Conservation (phyloP, 1,284 basidiomycete species). For the Ganoderma lingzhi region DNA sequence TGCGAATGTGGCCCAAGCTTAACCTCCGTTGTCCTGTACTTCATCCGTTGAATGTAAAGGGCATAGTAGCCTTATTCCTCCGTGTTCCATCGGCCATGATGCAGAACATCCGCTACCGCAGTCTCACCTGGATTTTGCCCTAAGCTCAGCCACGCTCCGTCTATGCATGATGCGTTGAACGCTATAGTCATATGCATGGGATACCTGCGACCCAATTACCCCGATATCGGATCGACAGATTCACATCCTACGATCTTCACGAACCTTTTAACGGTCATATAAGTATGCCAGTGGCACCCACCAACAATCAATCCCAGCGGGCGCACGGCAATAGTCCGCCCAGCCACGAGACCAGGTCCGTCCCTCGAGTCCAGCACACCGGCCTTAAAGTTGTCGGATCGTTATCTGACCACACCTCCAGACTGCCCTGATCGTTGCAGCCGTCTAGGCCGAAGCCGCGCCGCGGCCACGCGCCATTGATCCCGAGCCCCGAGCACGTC, state of each 20-base stretch:
- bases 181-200: not conserved
- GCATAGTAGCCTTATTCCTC: not conserved
- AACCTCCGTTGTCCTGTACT: not conserved
- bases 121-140: not conserved
- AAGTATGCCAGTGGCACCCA: not conserved
- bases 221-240: constrained; percentile 20
- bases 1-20: not conserved
- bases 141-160: not conserved
- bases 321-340: not conserved
- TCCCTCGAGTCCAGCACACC: not conserved
- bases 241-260: constrained; percentile 4
- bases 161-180: not conserved
- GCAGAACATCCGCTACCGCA: not conserved
- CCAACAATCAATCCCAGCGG: constrained; percentile 5
- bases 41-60: constrained; percentile 6
- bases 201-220: not conserved
- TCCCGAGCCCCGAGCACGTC: constrained; percentile 13
- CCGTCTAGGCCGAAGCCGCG: not conserved
- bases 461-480: not conserved
- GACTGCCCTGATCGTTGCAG: not conserved
- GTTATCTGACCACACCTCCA: constrained; percentile 16
- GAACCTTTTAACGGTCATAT: not conserved
- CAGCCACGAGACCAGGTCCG: not conserved
- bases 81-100: constrained; percentile 4
- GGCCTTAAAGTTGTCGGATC: constrained; percentile 15